Evolutionary conservation across 192 early-diverging fungal genomes (phyloP).

Genomic region (Spizellomyces punctatus): DNA sequence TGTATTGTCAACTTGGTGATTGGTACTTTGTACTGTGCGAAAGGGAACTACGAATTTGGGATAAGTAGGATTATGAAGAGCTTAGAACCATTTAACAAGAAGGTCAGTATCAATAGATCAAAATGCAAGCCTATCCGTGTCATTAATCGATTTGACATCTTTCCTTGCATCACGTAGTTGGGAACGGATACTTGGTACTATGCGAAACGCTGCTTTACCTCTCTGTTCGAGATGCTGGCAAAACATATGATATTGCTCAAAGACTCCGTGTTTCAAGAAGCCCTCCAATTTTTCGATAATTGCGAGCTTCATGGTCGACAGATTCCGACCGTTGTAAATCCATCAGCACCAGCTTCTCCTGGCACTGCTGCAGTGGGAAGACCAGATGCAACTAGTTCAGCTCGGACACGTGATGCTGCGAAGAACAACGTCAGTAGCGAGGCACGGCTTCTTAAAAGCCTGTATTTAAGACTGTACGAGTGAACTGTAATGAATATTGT

Average conservation of each 20-base stretch:
- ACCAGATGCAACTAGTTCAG: conserved; percentile 1
- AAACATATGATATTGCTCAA: conserved; percentile 72
- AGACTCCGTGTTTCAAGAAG: conserved; percentile 58
- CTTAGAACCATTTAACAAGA: conserved; percentile 67
- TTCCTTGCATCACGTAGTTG: conserved; percentile 36
- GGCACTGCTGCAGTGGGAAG: conserved; percentile 11
- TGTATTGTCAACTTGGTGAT: conserved; percentile 71
- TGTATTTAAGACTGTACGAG: conserved; percentile 56
- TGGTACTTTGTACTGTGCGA: conserved; percentile 68
- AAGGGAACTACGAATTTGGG: conserved; percentile 71
- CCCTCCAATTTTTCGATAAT: conserved; percentile 59
- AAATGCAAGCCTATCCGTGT: background rate
- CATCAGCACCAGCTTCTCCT: conserved; percentile 31
- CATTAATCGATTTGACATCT: background rate
- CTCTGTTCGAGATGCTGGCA: conserved; percentile 64
- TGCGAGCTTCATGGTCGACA: conserved; percentile 61
- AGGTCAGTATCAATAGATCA: conserved; percentile 38
- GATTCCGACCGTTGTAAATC: conserved; percentile 58
- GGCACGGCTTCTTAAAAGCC: conserved; percentile 57
- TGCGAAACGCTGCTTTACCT: conserved; percentile 63
- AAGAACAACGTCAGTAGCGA: conserved; percentile 57
- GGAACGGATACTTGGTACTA: conserved; percentile 72
- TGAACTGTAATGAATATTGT: conserved; percentile 9
- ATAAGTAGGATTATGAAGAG: conserved; percentile 68
- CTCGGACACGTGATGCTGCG: conserved; percentile 26